Evolutionary conservation across 2,329 filamentous ascomycete genomes (phyloP).

Genomic region (Sclerotinia spermophila): DNA sequence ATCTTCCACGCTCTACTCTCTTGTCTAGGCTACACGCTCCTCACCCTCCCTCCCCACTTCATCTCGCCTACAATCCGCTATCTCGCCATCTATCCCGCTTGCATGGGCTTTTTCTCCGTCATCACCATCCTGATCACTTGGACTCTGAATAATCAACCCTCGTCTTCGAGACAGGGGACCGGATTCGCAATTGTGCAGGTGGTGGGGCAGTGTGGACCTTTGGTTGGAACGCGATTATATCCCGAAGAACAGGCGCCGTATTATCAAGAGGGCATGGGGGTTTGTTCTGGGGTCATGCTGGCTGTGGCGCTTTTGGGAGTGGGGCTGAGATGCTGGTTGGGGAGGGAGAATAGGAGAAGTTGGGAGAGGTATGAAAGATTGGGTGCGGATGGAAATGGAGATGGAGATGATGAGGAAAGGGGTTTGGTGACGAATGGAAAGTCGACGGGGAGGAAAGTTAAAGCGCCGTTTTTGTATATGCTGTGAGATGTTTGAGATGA

Average conservation of each 20-base stretch:
- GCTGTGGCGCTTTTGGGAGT: slow-evolving; percentile 43
- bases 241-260: slow-evolving; percentile 47
- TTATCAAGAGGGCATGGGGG: slow-evolving; percentile 47
- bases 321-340: slow-evolving; percentile 40
- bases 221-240: slow-evolving; percentile 53
- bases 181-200: slow-evolving; percentile 79
- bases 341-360: slow-evolving; percentile 27
- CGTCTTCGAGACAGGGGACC: slow-evolving; percentile 64
- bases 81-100: slow-evolving; percentile 72
- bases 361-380: slow-evolving; percentile 38
- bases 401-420: slow-evolving; percentile 1
- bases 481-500: slow-evolving; percentile 10
- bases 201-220: slow-evolving; percentile 48
- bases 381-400: slow-evolving; percentile 23
- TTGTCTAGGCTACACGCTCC: slow-evolving; percentile 54
- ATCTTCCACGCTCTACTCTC: slow-evolving; percentile 67
- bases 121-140: slow-evolving; percentile 83
- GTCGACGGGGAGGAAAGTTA: slow-evolving; percentile 21
- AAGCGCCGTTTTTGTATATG: slow-evolving; percentile 27
- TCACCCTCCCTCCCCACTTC: slow-evolving; percentile 59
- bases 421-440: slow-evolving; percentile 1
- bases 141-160: slow-evolving; percentile 81
- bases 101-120: slow-evolving; percentile 76
- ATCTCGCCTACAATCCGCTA: slow-evolving; percentile 62
- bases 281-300: slow-evolving; percentile 50